Base-by-base conservation (phyloP, 2,329 filamentous ascomycete genomes). In the Graphiopsis chlorocephala region DNA sequence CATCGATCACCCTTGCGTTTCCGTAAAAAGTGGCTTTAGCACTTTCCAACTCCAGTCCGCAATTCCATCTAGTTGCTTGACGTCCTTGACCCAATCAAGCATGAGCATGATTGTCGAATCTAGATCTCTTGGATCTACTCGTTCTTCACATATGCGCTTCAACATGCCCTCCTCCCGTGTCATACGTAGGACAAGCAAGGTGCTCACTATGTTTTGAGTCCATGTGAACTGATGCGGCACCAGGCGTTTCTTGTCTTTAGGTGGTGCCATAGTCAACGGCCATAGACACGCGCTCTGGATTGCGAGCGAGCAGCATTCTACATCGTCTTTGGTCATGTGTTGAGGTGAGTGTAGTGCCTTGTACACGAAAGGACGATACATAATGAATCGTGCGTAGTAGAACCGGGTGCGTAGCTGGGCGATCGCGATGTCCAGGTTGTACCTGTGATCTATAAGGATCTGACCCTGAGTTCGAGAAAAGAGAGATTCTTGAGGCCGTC, bases 151-250 rank as follows among this genome's bases (percentile, higher is more conserved):
- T 63, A 88, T 84, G 23, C 79, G 75, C 29, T 75, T 69, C 45
- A 88, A 71, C 64, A 84, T 81, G 1, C 80, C 79, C 53, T 85
- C 82, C 63, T 83, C 82, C 20, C 78, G 78, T 14, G 83, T 83
- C 67, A 88, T 77, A 47, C 85, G 82, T 38, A 88, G 71, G 20
- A 88, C 77, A 47, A 88, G 70, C 31, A 88, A 75, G 25, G 87
- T 83, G 3, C 83, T 83, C 48, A 88, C 78, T 42, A 88, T 79
- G 65, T 86, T 87, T 68, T 88, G 85, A 7, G 84, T 85, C 83
- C 86, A 88, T 63, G 85, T 84, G 71, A 87, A 88, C 1, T 85
- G 70, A 64, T 84, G 83, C 0, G 86, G 86, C 0, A 88, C 76
- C 7, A 88, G 78, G 42, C 86, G 78, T 74, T 88, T 88, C 71